phyloP scores from a whole-genome alignment of 1,139 yeast species.

The Lodderomyces metapsilosis region DNA sequence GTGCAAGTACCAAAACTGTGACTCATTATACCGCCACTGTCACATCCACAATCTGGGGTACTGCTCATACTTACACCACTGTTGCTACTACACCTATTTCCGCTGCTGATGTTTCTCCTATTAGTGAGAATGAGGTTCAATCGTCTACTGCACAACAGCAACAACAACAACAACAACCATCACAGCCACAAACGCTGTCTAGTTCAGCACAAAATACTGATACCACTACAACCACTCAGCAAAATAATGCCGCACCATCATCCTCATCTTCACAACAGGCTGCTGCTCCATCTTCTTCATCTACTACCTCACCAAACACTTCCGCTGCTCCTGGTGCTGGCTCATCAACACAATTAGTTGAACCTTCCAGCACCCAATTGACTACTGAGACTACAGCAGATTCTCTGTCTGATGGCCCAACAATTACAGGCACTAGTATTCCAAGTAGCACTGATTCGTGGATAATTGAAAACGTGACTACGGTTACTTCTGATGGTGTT shows the following conservation, averaged over 20 bases:
- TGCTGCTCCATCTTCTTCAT: slow-evolving; percentile 1
- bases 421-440: slow-evolving; percentile 28
- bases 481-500: slow-evolving; percentile 33
- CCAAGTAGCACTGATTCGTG: slow-evolving; percentile 38
- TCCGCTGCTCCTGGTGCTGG: not conserved
- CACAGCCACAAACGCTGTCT: slow-evolving; percentile 3
- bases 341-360: not conserved
- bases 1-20: slow-evolving; percentile 37
- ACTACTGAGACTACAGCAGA: slow-evolving; percentile 9
- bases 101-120: slow-evolving; percentile 14
- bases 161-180: slow-evolving; percentile 4
- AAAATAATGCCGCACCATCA: not conserved
- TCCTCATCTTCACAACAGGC: slow-evolving; percentile 4
- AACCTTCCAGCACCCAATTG: not conserved
- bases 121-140: slow-evolving; percentile 12
- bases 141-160: slow-evolving; percentile 5
- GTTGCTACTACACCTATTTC: slow-evolving; percentile 34
- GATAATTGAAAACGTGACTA: slow-evolving; percentile 37
- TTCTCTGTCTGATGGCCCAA: slow-evolving; percentile 22
- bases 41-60: slow-evolving; percentile 43
- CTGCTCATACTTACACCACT: slow-evolving; percentile 38
- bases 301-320: not conserved
- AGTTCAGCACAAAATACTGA: slow-evolving; percentile 1
- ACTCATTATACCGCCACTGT: slow-evolving; percentile 48
- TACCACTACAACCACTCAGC: slow-evolving; percentile 3